Evolutionary conservation across 805 yeast genomes (phyloP), one percentile per base, ranked within the genome.

Genomic region (Zygosaccharomyces lentus): DNA sequence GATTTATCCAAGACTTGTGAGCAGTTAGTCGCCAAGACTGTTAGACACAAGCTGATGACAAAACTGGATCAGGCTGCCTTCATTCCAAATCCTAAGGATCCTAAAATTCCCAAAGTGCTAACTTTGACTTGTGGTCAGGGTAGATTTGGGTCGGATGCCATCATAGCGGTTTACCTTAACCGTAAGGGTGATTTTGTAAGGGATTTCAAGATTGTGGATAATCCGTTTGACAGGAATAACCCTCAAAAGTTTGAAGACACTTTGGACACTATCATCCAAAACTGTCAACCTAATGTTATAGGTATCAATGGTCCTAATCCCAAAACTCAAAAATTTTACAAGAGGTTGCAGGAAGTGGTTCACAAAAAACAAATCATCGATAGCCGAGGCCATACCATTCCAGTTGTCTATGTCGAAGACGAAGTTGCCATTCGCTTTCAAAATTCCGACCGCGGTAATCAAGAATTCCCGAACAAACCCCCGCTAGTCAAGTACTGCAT

Each of bases 41-140:
- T 91, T 29, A 82, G 98, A 54, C 74, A 76, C 35, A 71, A 76
- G 24, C 84, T 91, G 58, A 71, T 79, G 62, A 73, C 77, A 17
- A 84, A 82, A 57, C 74, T 93, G 29, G 93, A 91, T 63, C 98
- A 90, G 70, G 96, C 98, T 2, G 97, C 99, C 26, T 90, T 72
- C 66, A 81, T 85, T 55, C 96, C 98, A 5, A 75, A 77, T 37
- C 84, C 86, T 4, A 83, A 75, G 53, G 86, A 80, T 36, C 96
- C 97, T 37, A 85, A 95, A 4, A 74, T 81, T 43, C 96, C 99
- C 16, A 81, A 85, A 51, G 91, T 88, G 0, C 70, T 93, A 52
- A 81, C 96, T 0, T 58, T 93, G 25, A 78, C 95, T 0, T 81
- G 85, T 55, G 99, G 99, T 56, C 83, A 83, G 66, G 97, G 96